Conservation (phyloP, 495 filamentous ascomycete genomes). For the Lichenothelia convexa region DNA sequence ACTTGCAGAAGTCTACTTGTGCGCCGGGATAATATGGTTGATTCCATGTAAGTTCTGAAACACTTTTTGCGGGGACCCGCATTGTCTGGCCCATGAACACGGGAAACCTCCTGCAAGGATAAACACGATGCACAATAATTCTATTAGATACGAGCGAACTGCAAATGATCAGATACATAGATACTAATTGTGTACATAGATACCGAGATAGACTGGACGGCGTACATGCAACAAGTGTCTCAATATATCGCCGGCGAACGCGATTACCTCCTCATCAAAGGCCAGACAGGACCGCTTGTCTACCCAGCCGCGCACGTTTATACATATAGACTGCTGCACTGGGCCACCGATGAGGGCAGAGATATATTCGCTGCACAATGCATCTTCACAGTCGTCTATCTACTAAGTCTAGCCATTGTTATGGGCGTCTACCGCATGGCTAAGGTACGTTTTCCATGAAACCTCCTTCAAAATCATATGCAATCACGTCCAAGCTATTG, state of each 20-base stretch:
- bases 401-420: constrained; percentile 54
- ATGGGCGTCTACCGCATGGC: constrained; percentile 66
- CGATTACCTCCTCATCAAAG: constrained; percentile 71
- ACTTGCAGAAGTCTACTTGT: constrained; percentile 54
- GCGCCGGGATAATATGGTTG: constrained; percentile 58
- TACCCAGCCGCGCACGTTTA: constrained; percentile 91
- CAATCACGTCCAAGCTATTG: too few species aligned
- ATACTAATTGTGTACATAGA: constrained; percentile 33
- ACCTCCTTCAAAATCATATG: too few species aligned
- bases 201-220: constrained; percentile 94
- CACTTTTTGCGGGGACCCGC: background rate
- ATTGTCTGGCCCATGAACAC: too few species aligned
- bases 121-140: too few species aligned
- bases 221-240: constrained; percentile 85
- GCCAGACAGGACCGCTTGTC: constrained; percentile 79
- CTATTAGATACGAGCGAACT: background rate
- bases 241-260: constrained; percentile 68
- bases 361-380: constrained; percentile 66
- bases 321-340: constrained; percentile 65
- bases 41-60: constrained; percentile 52
- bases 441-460: too few species aligned
- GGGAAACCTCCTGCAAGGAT: too few species aligned
- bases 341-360: constrained; percentile 54
- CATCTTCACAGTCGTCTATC: constrained; percentile 61
- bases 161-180: too few species aligned